Base-by-base conservation (phyloP, 768 basidiomycete species). In the Collybia nuda region DNA sequence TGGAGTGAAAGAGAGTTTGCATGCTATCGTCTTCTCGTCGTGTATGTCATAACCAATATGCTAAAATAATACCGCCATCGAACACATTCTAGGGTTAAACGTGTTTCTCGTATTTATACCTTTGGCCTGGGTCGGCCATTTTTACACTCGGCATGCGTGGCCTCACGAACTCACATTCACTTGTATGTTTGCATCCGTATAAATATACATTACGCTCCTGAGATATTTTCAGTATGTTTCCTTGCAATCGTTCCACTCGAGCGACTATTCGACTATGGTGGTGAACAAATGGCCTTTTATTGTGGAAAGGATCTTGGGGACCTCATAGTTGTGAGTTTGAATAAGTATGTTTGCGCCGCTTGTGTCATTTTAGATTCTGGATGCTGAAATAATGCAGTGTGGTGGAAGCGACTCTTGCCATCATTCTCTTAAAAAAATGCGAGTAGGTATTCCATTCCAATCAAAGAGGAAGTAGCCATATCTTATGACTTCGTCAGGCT, bases 341-440 rank as follows among this genome's bases (percentile, higher is more conserved):
- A 62, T 37, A 62, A 62, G 61, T 60, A 22, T 23, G 58, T 52
- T 22, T 23, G 6, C 12, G n/a, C 9, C 24, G n/a, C 14, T 23
- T 18, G 8, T 17, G 6, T 26, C 14, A 12, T 3, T n/a, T 24
- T 11, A 7, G 11, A 48, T 38, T 38, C 36, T 59, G 26, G 52
- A 42, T 11, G 24, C 39, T 50, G 9, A 22, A 24, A 21, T 1
- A 26, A 44, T 21, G 3, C 49, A 88, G 86, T 60, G 70, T 80
- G 6, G 85, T 90, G 1, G 88, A 90, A 66, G 87, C 80, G 0
- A 84, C 85, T 0, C 68, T 90, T 5, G 85, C 85, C 0, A 83
- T 89, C 44, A 78, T 88, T 48, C 70, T 90, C 15, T 66, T 90
- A n/a, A 55, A 62, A n/a, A 80, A 78, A 65, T 85, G 85, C 80